Evolutionary conservation across 139 green algal genomes (phyloP).

Genomic region (Diplosphaera chodatii): DNA sequence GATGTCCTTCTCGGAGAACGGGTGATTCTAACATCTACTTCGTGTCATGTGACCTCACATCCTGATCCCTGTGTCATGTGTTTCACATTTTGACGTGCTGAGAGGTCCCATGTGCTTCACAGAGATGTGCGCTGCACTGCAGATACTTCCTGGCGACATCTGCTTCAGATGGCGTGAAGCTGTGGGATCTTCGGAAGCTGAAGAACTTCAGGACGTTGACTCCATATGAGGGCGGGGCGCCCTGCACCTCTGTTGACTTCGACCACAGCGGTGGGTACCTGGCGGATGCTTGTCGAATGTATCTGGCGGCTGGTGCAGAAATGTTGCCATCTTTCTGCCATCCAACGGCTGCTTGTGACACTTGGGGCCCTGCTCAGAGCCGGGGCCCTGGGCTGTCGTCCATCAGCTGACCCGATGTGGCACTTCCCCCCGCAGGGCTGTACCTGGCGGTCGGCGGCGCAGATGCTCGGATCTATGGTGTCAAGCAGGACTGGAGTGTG

Average conservation of each 20-base stretch:
- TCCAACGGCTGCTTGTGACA: no score
- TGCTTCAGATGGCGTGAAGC: constrained; percentile 75
- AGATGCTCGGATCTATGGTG: constrained; percentile 58
- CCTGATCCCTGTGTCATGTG: no score
- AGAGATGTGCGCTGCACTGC: no score
- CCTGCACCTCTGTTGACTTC: constrained; percentile 45
- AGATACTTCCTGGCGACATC: constrained; percentile 80
- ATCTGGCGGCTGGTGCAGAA: not conserved
- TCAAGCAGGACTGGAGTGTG: constrained; percentile 73
- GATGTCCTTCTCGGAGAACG: constrained; percentile 90
- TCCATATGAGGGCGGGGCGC: constrained; percentile 40
- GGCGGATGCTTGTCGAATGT: not conserved
- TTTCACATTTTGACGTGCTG: no score
- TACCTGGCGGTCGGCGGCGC: constrained; percentile 80
- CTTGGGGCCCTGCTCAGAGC: no score
- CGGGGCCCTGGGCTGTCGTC: no score
- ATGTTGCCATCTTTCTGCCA: no score
- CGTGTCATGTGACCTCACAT: no score
- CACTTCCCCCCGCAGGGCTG: no score
- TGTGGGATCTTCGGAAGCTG: constrained; percentile 98
- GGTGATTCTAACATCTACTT: no score
- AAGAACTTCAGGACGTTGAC: constrained; percentile 71
- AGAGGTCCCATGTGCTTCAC: no score
- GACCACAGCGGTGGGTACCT: not conserved
- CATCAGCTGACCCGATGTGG: no score